Percentiles rank a stretch among this genome's conserved stretches.
Evolutionary conservation across 1,139 yeast genomes (phyloP).

Genomic region (Ogataea hybrid): DNA sequence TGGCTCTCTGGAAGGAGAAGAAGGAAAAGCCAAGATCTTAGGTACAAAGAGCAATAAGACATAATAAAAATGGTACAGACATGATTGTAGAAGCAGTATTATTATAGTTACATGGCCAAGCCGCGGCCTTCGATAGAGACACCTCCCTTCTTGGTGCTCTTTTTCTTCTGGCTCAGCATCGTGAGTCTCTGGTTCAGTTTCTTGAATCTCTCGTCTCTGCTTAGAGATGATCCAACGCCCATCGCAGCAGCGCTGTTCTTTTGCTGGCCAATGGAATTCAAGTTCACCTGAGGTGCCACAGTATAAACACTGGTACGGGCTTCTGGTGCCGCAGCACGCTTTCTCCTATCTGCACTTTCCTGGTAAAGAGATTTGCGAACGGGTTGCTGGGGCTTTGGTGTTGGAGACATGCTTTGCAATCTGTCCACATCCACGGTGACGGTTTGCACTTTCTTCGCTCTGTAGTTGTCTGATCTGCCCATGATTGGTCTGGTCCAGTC

Average conservation of each 20-base stretch:
- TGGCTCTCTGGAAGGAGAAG: constrained; percentile 99
- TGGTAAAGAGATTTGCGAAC: constrained; percentile 66
- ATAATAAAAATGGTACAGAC: constrained; percentile 11
- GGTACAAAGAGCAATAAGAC: constrained; percentile 23
- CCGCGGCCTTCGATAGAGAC: constrained; percentile 82
- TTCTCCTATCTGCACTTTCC: constrained; percentile 88
- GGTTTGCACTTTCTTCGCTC: constrained; percentile 77
- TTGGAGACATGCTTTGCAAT: constrained; percentile 40
- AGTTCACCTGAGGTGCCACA: constrained; percentile 80
- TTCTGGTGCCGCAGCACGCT: constrained; percentile 92
- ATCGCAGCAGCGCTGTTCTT: constrained; percentile 34
- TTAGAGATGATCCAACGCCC: constrained; percentile 51
- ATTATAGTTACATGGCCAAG: constrained; percentile 39
- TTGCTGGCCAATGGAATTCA: constrained; percentile 34
- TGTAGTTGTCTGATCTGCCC: constrained; percentile 92
- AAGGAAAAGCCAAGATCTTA: constrained; percentile 99
- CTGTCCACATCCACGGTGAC: constrained; percentile 66
- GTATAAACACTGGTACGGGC: constrained; percentile 87
- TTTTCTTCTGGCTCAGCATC: constrained; percentile 40
- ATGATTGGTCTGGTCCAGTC: constrained; percentile 99
- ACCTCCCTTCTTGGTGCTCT: constrained; percentile 56
- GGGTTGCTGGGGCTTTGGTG: constrained; percentile 21
- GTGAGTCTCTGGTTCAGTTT: constrained; percentile 60
- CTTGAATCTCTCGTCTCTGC: constrained; percentile 74
- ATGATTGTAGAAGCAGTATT: not conserved